Conservation (phyloP, 179 eudicot species). For the Nepenthes alata region DNA sequence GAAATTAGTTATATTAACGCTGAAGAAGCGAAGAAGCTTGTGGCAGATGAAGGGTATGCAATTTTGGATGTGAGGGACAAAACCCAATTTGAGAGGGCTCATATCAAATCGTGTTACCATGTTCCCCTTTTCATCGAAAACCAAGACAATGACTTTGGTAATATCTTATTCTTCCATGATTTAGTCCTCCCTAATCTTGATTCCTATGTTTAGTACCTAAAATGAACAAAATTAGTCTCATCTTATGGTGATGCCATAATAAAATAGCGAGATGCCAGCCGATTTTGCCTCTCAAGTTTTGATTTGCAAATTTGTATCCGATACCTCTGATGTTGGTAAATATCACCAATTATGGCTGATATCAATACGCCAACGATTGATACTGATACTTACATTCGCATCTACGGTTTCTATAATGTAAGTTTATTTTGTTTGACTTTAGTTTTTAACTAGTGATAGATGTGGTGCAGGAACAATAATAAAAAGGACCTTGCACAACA, state of each 20-base stretch:
- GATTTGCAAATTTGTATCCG: too few relatives aligned
- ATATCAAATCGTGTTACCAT: constrained; percentile 73
- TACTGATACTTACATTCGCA: too few relatives aligned
- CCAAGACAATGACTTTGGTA: constrained; percentile 76
- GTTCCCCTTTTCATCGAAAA: constrained; percentile 81
- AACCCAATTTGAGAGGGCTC: constrained; percentile 47
- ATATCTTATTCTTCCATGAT: background rate
- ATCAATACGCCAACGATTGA: too few relatives aligned
- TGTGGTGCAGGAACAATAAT: constrained; percentile 63
- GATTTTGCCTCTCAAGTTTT: too few relatives aligned
- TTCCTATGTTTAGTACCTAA: background rate
- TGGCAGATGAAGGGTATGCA: constrained; percentile 56
- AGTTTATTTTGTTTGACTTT: background rate
- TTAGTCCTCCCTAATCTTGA: background rate
- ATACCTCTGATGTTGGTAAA: too few relatives aligned
- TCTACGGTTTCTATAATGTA: too few relatives aligned
- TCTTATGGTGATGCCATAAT: too few relatives aligned
- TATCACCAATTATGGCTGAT: too few relatives aligned
- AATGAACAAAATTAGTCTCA: too few relatives aligned
- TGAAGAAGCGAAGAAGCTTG: constrained; percentile 70
- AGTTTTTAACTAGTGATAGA: constrained; percentile 1
- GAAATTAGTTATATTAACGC: constrained; percentile 57
- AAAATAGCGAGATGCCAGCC: too few relatives aligned
- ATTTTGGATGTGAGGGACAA: constrained; percentile 74
- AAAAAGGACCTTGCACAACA: constrained; percentile 71